Conservation (phyloP, 2,329 filamentous ascomycete genomes). For the Botrytis aclada region DNA sequence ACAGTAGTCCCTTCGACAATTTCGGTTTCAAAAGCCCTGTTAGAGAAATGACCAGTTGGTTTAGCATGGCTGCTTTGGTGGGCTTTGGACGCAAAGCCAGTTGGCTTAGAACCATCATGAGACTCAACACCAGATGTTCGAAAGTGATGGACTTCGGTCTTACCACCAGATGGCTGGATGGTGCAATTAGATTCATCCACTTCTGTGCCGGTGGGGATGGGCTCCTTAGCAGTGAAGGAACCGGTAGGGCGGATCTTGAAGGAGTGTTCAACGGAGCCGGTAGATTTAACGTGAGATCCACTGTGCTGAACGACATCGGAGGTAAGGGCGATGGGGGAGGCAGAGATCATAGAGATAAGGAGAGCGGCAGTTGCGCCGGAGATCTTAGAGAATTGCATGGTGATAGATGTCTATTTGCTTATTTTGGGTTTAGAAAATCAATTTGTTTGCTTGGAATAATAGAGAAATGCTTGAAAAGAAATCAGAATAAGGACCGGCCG, state of each 20-base stretch:
- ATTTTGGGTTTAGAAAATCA: background rate
- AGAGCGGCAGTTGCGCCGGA: slow-evolving; percentile 4
- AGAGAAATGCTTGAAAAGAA: background rate
- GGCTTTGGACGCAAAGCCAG: background rate
- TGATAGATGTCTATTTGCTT: background rate
- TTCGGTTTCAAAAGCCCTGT: background rate
- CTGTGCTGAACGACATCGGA: background rate
- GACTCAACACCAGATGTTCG: background rate
- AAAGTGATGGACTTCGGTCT: background rate
- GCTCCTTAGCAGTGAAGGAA: background rate
- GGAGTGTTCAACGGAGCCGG: background rate
- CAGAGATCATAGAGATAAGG: slow-evolving; percentile 10
- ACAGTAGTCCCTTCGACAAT: background rate
- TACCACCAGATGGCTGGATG: background rate
- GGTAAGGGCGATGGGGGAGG: slow-evolving; percentile 1
- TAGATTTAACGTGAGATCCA: background rate
- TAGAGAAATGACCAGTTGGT: background rate
- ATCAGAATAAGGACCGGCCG: background rate
- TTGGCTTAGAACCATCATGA: background rate
- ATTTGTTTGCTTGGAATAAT: background rate
- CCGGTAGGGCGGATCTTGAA: background rate
- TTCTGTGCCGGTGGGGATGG: background rate
- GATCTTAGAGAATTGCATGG: slow-evolving; percentile 13
- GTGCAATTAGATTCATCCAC: background rate
- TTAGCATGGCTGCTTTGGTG: background rate